Conservation (phyloP, 768 basidiomycete species). For the Holtermannia corniformis region DNA sequence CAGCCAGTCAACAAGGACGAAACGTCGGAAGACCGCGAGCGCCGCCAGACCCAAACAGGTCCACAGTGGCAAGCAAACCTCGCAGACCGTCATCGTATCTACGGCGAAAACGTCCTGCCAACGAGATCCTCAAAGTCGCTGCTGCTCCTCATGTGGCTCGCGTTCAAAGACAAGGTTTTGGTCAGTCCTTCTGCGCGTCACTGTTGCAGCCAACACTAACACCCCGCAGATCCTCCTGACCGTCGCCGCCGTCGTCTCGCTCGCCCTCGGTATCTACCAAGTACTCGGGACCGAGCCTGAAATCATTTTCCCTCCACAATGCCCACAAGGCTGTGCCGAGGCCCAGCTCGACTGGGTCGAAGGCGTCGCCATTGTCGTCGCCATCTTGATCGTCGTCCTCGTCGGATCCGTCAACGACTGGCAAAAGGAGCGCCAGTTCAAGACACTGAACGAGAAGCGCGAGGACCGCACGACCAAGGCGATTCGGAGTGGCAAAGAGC, state of each 20-base stretch:
- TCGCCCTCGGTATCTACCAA: conserved; percentile 89
- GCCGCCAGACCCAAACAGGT: conserved; percentile 7
- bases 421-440: conserved; percentile 97
- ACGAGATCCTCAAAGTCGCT: conserved; percentile 59
- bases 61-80: conserved; percentile 47
- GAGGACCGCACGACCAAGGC: conserved; percentile 86
- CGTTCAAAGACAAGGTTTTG: conserved; percentile 82
- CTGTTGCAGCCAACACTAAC: conserved; percentile 6
- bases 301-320: conserved; percentile 36
- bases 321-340: conserved; percentile 43
- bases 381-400: conserved; percentile 50
- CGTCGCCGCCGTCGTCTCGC: conserved; percentile 81
- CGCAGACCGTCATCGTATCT: conserved; percentile 57
- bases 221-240: conserved; percentile 65
- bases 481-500: conserved; percentile 60
- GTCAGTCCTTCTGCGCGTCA: conserved; percentile 45
- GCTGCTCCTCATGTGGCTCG: conserved; percentile 69
- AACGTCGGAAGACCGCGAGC: conserved; percentile 5
- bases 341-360: conserved; percentile 96
- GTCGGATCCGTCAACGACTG: conserved; percentile 96
- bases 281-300: conserved; percentile 68
- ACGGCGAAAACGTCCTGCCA: conserved; percentile 68
- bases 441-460: conserved; percentile 81
- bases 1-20: conserved; percentile 5
- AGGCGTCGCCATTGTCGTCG: conserved; percentile 51